phyloP scores from a whole-genome alignment of 805 yeast genomes.

The Suhomyces kilbournensis region DNA sequence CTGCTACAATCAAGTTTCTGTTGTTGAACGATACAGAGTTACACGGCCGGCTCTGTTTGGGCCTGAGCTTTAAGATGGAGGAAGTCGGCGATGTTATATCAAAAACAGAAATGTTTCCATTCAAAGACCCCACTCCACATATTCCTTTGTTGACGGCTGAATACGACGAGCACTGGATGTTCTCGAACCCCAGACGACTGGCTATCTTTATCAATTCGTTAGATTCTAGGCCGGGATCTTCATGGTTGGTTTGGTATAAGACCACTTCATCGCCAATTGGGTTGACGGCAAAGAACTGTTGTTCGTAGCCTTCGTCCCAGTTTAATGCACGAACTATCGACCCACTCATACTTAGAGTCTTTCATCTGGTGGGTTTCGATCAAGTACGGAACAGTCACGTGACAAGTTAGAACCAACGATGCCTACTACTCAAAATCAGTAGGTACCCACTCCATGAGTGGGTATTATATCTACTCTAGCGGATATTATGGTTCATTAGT shows the following conservation, averaged over 20 bases:
- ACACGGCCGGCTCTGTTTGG: constrained; percentile 71
- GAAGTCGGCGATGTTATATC: constrained; percentile 47
- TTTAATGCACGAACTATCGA: constrained; percentile 54
- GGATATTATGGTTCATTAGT: no score
- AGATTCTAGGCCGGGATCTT: constrained; percentile 46
- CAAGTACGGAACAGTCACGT: not conserved
- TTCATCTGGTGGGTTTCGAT: not conserved
- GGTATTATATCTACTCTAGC: no score
- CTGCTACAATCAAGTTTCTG: constrained; percentile 66
- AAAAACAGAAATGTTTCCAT: constrained; percentile 62
- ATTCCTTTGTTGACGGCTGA: constrained; percentile 55
- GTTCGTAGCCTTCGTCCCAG: constrained; percentile 59
- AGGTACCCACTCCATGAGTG: no score
- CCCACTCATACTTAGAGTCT: constrained; percentile 46
- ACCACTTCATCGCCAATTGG: constrained; percentile 81
- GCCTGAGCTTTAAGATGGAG: constrained; percentile 44
- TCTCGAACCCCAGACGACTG: constrained; percentile 62
- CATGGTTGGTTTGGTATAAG: constrained; percentile 52
- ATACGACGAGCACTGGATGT: constrained; percentile 64
- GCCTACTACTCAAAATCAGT: no score
- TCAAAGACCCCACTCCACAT: constrained; percentile 70
- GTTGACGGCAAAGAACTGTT: constrained; percentile 62
- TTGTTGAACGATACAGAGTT: constrained; percentile 69
- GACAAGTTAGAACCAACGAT: not conserved
- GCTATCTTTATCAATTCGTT: constrained; percentile 51